Evolutionary conservation across 768 basidiomycete species (phyloP).

Genomic region (Lenzites betulinus): DNA sequence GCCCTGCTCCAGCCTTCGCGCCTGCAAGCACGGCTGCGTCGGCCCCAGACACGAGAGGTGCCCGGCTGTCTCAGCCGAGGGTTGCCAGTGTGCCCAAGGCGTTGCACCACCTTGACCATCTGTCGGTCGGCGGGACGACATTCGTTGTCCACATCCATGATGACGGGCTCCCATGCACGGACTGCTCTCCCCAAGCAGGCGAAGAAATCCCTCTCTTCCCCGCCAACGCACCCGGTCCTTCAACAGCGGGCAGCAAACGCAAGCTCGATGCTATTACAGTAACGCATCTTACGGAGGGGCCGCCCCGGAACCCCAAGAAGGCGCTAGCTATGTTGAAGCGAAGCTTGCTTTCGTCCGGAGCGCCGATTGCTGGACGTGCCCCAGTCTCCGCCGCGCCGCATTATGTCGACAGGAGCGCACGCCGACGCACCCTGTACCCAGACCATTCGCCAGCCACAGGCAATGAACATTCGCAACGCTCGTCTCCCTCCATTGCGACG

Average conservation of each 20-base stretch:
- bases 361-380: not conserved
- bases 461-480: not conserved
- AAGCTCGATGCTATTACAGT: slow-evolving; percentile 17
- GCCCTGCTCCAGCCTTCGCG: slow-evolving; percentile 24
- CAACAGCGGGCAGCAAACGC: slow-evolving; percentile 26
- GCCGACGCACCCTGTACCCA: slow-evolving; percentile 61
- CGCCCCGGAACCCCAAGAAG: slow-evolving; percentile 54
- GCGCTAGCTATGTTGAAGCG: slow-evolving; percentile 68
- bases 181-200: slow-evolving; percentile 53
- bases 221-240: slow-evolving; percentile 17
- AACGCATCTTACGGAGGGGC: not conserved
- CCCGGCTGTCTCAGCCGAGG: slow-evolving; percentile 63
- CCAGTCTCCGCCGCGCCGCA: not conserved
- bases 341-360: slow-evolving; percentile 57
- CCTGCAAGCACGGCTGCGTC: not conserved
- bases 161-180: slow-evolving; percentile 58
- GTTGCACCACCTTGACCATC: slow-evolving; percentile 61
- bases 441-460: slow-evolving; percentile 48
- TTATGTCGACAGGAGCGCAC: slow-evolving; percentile 74
- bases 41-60: slow-evolving; percentile 31
- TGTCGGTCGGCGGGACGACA: slow-evolving; percentile 70
- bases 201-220: slow-evolving; percentile 64
- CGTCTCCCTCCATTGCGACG: slow-evolving; percentile 15
- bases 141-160: slow-evolving; percentile 73
- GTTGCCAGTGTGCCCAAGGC: slow-evolving; percentile 68